Evolutionary conservation across 768 basidiomycete species (phyloP), one percentile per base, ranked within the genome.

Genomic region (Kwoniella europaea): DNA sequence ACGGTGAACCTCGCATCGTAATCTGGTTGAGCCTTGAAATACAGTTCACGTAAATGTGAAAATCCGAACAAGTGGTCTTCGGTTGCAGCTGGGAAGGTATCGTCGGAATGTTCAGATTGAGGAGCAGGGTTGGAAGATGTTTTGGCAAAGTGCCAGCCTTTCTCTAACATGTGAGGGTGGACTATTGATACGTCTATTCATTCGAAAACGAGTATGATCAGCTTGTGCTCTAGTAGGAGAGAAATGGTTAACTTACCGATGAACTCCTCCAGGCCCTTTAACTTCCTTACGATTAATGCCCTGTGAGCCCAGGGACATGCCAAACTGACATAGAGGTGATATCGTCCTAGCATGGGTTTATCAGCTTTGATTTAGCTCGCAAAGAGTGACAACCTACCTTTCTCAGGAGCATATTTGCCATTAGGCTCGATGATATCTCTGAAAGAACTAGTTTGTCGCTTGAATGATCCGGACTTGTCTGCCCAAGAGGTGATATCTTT

Each of bases 251-350:
- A n/a, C n/a, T n/a, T n/a, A n/a, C 94, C 86, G 69, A 99, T 88
- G 71, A 92, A 85, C 27, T 90, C 87, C 73, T 98, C 91, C 24
- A 99, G 86, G 1, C 95, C 94, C 83, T 99, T 99, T 76, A 98
- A 87, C 84, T 93, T 90, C 74, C 95, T 88, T 3, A 91, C 86
- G 76, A 98, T 97, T 72, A 97, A 86, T 4, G 94, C 88, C 74
- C 96, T 88, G 27, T 93, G 93, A 0, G 96, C 96, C 96, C 95
- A 98, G 10, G 96, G 79, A 61, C 72, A 98, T 1, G 91, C 89
- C 73, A 90, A 89, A 4, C 91, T 91, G 68, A 97, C 92, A 77
- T 92, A 96, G 74, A 96, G 91, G 75, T 92, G 92, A 82, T 98
- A 98, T 56, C 95, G 90, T n/a, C n/a, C n/a, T n/a, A n/a, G n/a